These are phyloP conservation scores for Grigorovia humatica DNA, from an alignment of 805 yeast species.

Conservation along the genomic window DNA sequence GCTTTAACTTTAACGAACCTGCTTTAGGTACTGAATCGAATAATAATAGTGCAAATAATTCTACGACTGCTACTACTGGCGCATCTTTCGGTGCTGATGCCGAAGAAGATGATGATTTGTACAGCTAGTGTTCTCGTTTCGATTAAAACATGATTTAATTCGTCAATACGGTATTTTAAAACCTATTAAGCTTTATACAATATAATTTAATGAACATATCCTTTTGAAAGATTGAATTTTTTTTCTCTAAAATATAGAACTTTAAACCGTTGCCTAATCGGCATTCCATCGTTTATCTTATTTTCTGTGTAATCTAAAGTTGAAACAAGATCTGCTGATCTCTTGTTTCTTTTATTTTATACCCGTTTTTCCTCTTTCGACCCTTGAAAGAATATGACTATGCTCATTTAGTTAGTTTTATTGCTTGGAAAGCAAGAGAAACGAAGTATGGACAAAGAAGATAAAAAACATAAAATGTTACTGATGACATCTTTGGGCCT, in stretches of 20 bases:
- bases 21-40: slow-evolving; percentile 46
- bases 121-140: slow-evolving; percentile 29
- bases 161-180: neutral
- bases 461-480: neutral
- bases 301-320: too few relatives aligned
- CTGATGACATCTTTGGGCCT: neutral
- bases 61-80: slow-evolving; percentile 28
- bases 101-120: slow-evolving; percentile 58
- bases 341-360: too few relatives aligned
- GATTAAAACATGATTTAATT: neutral
- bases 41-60: slow-evolving; percentile 27
- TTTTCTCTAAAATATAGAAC: too few relatives aligned
- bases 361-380: too few relatives aligned
- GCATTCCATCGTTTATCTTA: too few relatives aligned
- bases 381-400: neutral
- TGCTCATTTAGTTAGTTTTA: neutral
- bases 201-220: neutral
- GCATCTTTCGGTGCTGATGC: slow-evolving; percentile 37
- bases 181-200: neutral
- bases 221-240: neutral
- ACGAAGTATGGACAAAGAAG: neutral
- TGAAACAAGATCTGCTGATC: too few relatives aligned
- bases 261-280: too few relatives aligned
- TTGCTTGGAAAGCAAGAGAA: neutral
- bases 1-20: slow-evolving; percentile 68